Base-by-base conservation (phyloP, 805 yeast genomes). In the Yamadazyma sp. region DNA sequence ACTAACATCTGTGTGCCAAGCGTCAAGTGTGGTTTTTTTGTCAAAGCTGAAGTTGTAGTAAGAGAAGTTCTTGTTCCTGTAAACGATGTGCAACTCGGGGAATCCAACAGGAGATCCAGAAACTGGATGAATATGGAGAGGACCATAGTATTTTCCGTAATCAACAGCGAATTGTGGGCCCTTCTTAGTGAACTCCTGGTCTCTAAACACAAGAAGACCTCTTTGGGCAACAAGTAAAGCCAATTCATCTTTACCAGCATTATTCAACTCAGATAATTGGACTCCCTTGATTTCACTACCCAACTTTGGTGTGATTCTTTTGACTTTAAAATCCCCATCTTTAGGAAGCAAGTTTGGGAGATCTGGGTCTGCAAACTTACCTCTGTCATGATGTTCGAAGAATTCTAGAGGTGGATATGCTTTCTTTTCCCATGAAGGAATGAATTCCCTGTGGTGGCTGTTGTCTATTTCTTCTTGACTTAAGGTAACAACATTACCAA, bases 281-380 rank as follows among this genome's bases (percentile, higher is more conserved):
- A 82, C 53, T 28, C 82, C 82, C 12, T 57, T 59, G 22, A 84
- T 63, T 48, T 79, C 87, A 12, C 81, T 67, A n/a, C 93, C 95
- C 38, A 84, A 64, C 52, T 77, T 82, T 23, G 91, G 91, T 2
- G 85, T 75, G 29, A 83, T 55, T 13, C 48, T 49, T 43, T 71
- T 71, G 26, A 51, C 55, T 20, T 58, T 43, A 15, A 49, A 48
- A 15, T 58, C 55, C 3, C 26, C 61, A 46, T 33, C 43, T 38
- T 53, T 37, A 9, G 74, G 72, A 41, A 79, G 70, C 38, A 82
- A 64, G 49, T 71, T 71, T 18, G 70, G 68, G 39, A 76, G 67
- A 1, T 61, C 47, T 6, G 77, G 71, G 52, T 81, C 84, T 9
- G 82, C 88, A 37, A 67, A 62, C 17, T 63, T 58, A 3, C 82